Evolutionary conservation across 2,329 filamentous ascomycete genomes (phyloP), one percentile per base, ranked within the genome.

Genomic region (Colletotrichum noveboracense): DNA sequence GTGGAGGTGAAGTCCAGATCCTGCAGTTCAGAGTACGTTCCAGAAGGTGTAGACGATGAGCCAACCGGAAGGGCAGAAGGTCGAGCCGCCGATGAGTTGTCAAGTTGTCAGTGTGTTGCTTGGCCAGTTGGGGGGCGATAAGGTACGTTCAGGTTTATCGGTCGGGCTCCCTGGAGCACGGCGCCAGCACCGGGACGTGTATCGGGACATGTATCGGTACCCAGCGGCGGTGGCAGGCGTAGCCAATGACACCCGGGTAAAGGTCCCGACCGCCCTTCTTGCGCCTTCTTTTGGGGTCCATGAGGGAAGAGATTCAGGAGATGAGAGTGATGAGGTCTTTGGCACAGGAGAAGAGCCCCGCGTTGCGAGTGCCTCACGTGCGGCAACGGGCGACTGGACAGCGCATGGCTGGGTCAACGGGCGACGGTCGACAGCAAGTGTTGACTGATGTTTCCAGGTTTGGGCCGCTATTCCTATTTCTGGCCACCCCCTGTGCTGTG

Each of bases 81-180:
- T 30, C 48, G 58, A 74, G 74, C 74, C 70, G 74, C 64, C 74
- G 70, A 68, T 76, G 74, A 74, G 74, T 73, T 76, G 74, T 66
- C 74, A 76, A 28, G 55, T 58, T 18, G 55, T 26, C 55, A 16
- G 55, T 24, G 13, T 21, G 43, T 56, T 52, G 64, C 30, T 48
- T 75, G 62, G 69, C 62, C 66, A 60, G 28, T 68, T 24, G 24
- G 32, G 28, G 30, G n/a, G 32, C n/a, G 61, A 64, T 64, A 64
- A 62, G 32, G 32, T 38, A 64, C 21, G 10, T 24, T 64, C 66
- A 38, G 48, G 58, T 34, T 52, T 55, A 26, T 62, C 36, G 64
- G 69, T 75, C 55, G 55, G 68, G 68, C 61, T 43, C 32, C 14
- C 61, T 62, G 24, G 32, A 32, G 55, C 21, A 65, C 43, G 43